A percentile compares a stretch with the other conserved stretches of the same genome.
phyloP scores from a whole-genome alignment of 805 yeast genomes.

The Candida berthetii region DNA sequence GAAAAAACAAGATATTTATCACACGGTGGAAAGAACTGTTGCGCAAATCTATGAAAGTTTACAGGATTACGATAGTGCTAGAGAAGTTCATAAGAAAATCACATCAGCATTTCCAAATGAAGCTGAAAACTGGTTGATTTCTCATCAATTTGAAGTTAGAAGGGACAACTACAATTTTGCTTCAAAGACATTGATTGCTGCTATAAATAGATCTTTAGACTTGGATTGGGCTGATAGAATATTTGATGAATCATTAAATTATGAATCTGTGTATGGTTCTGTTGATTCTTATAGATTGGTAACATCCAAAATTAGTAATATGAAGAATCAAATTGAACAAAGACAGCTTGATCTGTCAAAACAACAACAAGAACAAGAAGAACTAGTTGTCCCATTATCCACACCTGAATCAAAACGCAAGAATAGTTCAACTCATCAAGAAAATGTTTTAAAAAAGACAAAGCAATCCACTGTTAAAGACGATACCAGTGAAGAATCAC shows the following conservation, averaged over 20 bases:
- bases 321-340: conserved; percentile 9
- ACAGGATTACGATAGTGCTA: conserved; percentile 24
- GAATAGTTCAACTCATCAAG: not conserved
- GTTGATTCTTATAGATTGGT: conserved; percentile 17
- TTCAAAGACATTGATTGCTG: conserved; percentile 23
- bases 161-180: conserved; percentile 21
- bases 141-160: conserved; percentile 32
- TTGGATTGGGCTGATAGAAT: conserved; percentile 49
- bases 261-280: conserved; percentile 29
- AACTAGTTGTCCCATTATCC: not conserved
- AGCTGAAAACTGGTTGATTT: conserved; percentile 42
- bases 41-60: conserved; percentile 26
- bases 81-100: conserved; percentile 17
- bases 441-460: not conserved
- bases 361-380: not conserved
- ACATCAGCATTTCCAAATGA: conserved; percentile 24
- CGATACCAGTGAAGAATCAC: not conserved
- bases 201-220: conserved; percentile 18
- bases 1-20: conserved; percentile 28
- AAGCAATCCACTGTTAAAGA: not conserved
- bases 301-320: conserved; percentile 19
- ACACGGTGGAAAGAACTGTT: conserved; percentile 36
- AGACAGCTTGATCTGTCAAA: not conserved
- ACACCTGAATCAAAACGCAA: not conserved
- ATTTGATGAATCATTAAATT: conserved; percentile 36